Evolutionary conservation across 345 rosid genomes (phyloP), one percentile per base, ranked within the genome.

Genomic region (Hibiscus syriacus): DNA sequence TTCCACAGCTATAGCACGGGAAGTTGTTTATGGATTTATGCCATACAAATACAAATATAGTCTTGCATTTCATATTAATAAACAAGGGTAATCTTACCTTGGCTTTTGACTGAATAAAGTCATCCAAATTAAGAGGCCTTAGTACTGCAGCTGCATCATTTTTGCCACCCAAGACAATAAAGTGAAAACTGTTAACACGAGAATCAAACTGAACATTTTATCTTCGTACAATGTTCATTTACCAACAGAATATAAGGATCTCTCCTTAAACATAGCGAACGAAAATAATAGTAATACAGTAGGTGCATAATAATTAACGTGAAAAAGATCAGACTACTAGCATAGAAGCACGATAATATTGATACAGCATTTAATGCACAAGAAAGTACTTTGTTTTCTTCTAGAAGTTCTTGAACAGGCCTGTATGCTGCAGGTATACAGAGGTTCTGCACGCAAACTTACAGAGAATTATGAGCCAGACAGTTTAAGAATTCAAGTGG

Each of bases 391-490:
- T 81, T 78, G 69, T 72, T 85, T 85, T 89, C 99, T 73, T 88
- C 93, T 64, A 92, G 69, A 78, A 95, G 82, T 75, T 95, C 98
- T 77, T 95, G 96, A n/a, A 92, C 96, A 23, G 99, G 99, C 73
- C 90, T 80, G 82, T 95, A 95, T 16, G 99, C 97, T 73, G 98
- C 96, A 46, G 99, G 96, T 62, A 92, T 81, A 77, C 98, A 95
- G 41, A 95, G 90, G 76, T 95, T 95, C 98, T 95, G 84, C 72
- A 65, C 53, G 73, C 41, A 27, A 64, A 70, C 72, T 62, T 17
- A 65, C 4, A n/a, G 55, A 25, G 60, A 30, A 12, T n/a, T n/a
- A 29, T 32, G 30, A 75, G 74, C 59, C 4, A 27, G 53, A 48
- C 10, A n/a, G n/a, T 52, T 32, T 67, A 62, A 23, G 25, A 10